phyloP scores from a whole-genome alignment of 495 filamentous ascomycete species.

The Poronia punctata region DNA sequence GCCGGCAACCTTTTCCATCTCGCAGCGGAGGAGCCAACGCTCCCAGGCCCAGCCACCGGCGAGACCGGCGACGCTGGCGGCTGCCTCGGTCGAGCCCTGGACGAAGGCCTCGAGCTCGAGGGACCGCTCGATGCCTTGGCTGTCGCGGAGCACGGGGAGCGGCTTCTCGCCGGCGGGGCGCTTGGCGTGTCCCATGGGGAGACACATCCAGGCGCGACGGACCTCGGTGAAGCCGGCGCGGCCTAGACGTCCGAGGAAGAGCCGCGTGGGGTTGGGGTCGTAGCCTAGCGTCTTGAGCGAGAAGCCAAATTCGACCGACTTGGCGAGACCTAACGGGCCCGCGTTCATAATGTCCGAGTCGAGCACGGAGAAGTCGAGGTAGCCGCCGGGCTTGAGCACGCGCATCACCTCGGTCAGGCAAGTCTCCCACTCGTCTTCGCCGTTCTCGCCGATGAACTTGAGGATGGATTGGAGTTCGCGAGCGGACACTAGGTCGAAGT shows the following conservation, averaged over 20 bases:
- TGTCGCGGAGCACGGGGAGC: conserved; percentile 25
- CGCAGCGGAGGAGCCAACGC: conserved; percentile 84
- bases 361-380: conserved; percentile 81
- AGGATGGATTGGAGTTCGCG: conserved; percentile 79
- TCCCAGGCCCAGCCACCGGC: conserved; percentile 93
- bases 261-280: conserved; percentile 74
- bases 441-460: conserved; percentile 56
- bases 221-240: conserved; percentile 67
- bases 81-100: conserved; percentile 62
- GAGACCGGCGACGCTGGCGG: conserved; percentile 68
- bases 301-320: conserved; percentile 83
- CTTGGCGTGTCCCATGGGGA: conserved; percentile 70
- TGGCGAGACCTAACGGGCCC: conserved; percentile 67
- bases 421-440: conserved; percentile 78
- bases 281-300: conserved; percentile 81
- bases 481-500: conserved; percentile 89
- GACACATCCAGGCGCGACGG: conserved; percentile 82
- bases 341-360: conserved; percentile 84
- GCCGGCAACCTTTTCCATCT: conserved; percentile 72
- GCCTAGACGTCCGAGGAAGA: conserved; percentile 67
- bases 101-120: conserved; percentile 60
- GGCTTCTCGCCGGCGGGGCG: conserved; percentile 31
- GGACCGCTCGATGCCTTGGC: conserved; percentile 33
- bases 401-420: conserved; percentile 82
- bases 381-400: conserved; percentile 85